Evolutionary conservation across 176 grass and related monocot species (phyloP).

Genomic region (Oryza longistaminata): DNA sequence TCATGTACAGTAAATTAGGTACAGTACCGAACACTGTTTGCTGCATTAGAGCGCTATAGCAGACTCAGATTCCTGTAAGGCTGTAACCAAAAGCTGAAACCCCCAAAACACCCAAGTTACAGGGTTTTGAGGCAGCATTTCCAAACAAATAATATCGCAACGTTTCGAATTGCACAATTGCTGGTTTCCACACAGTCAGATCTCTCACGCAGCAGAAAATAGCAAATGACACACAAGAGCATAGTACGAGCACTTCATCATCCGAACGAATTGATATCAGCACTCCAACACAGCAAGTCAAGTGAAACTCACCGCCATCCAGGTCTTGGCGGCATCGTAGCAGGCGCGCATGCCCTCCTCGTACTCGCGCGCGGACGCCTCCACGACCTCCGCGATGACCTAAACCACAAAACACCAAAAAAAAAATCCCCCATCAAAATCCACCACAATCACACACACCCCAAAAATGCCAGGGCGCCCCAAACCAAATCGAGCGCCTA

Average conservation of each 20-base stretch:
- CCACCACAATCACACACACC: background rate
- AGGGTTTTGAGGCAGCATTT: background rate
- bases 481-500: background rate
- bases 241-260: background rate
- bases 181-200: background rate
- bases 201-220: background rate
- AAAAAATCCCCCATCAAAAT: slow-evolving; percentile 22
- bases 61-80: background rate
- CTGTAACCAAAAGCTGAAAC: background rate
- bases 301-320: slow-evolving; percentile 64
- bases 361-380: slow-evolving; percentile 82
- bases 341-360: slow-evolving; percentile 80
- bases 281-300: background rate
- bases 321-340: slow-evolving; percentile 76
- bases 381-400: slow-evolving; percentile 88
- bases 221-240: background rate
- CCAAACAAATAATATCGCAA: background rate
- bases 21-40: background rate
- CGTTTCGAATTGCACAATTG: background rate
- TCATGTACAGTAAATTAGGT: background rate
- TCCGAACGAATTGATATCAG: background rate
- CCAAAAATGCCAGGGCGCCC: background rate
- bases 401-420: slow-evolving; percentile 8
- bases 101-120: too few relatives aligned
- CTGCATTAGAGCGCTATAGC: background rate